Conservation (phyloP, 2,329 filamentous ascomycete species). For the Fusarium armeniacum region DNA sequence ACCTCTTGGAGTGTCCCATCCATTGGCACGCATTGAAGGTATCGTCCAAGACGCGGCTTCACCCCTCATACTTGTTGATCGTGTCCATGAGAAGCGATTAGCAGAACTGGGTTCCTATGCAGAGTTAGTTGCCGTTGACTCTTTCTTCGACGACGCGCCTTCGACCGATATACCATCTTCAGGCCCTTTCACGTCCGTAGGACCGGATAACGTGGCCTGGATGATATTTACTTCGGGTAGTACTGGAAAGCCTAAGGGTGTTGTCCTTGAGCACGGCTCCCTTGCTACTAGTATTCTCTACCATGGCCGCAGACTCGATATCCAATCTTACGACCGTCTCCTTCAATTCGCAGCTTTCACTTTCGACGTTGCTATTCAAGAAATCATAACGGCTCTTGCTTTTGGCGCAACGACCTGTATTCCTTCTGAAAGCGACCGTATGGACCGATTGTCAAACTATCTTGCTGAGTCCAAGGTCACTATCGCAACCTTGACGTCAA, state of each 20-base stretch:
- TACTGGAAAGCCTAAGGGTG: constrained; percentile 12
- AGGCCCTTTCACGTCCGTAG: constrained; percentile 1
- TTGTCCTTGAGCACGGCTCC: constrained; percentile 9
- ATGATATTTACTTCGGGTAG: constrained; percentile 11
- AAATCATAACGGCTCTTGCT: constrained; percentile 9
- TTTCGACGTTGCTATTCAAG: constrained; percentile 9
- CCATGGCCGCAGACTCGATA: constrained; percentile 3
- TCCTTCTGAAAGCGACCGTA: constrained; percentile 6
- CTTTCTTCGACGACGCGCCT: constrained; percentile 4
- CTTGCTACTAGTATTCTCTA: constrained; percentile 9
- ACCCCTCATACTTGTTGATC: constrained; percentile 9
- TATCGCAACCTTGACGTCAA: constrained; percentile 8
- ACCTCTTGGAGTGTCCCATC: constrained; percentile 5
- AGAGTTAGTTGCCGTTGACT: constrained; percentile 4
- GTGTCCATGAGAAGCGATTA: not conserved
- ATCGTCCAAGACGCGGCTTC: constrained; percentile 3
- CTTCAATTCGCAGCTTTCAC: constrained; percentile 8
- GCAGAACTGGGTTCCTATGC: not conserved
- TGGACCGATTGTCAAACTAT: constrained; percentile 4
- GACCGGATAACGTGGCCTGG: constrained; percentile 10
- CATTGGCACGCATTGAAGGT: constrained; percentile 2
- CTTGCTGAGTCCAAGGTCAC: constrained; percentile 8
- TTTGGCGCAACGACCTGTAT: constrained; percentile 8
- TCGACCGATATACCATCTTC: not conserved
- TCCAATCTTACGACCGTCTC: constrained; percentile 2